Evolutionary conservation across 2,329 filamentous ascomycete genomes (phyloP), one percentile per base, ranked within the genome.

Genomic region (Ceratocystis papillata): DNA sequence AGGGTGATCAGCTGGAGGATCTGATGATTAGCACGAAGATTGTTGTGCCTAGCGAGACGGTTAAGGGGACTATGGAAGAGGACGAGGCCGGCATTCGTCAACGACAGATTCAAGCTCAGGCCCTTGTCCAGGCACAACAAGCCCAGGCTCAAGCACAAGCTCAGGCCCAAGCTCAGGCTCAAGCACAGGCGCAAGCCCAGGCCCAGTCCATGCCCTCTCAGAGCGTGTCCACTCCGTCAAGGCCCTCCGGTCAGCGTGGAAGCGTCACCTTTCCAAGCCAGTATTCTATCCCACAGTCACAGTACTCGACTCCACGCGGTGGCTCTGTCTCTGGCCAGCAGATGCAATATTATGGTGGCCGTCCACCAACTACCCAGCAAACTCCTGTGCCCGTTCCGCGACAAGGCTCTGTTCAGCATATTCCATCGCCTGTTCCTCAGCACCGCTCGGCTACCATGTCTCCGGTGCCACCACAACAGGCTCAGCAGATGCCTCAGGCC

Each of bases 1-100:
- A 95, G 71, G 90, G 90, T 8, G 88, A 95, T 73, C 88, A 91
- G 73, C 77, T 96, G n/a, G 87, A 87, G 37, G 88, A 91, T 67
- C 78, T 96, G 61, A 87, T 89, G 69, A 87, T 96, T 72, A 93
- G 87, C 76, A 89, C 85, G 59, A 90, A 85, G 73, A 82, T 96
- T 22, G 77, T 90, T 67, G 79, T 95, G 60, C 84, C 88, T 68
- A 85, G 82, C 5, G 85, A 87, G 63, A 85, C 90, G 71, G 89
- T 89, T 74, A 83, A 82, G 69, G 91, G 91, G 3, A 84, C 87
- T 3, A 86, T 95, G 83, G 90, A 95, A 70, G 89, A 93, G 71
- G 90, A 96, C 70, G 87, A 90, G 69, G 80, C 80, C 48, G 82
- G 81, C 50, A 74, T 80, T 41, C 81, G 83, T 55, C 78, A 80